Conservation (phyloP, 2,329 filamentous ascomycete genomes). For the Rhinocladiella mackenziei region DNA sequence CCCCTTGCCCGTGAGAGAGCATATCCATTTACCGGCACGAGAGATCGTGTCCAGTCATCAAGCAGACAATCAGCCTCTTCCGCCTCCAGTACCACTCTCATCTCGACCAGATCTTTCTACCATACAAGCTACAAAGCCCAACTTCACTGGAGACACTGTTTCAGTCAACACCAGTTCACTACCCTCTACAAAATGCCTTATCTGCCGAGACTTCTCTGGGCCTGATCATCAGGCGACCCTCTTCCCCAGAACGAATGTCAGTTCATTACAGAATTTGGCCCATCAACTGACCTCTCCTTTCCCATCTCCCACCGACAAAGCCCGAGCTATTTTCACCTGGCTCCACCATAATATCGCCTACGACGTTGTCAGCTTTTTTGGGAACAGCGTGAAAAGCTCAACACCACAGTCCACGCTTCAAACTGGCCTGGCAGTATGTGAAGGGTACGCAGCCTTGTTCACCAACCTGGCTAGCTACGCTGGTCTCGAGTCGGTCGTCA, state of each 20-base stretch:
- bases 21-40: slow-evolving; percentile 1
- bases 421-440: slow-evolving; percentile 79
- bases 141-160: slow-evolving; percentile 4
- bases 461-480: slow-evolving; percentile 71
- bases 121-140: slow-evolving; percentile 52
- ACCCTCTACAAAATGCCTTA: slow-evolving; percentile 55
- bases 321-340: slow-evolving; percentile 90
- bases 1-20: slow-evolving; percentile 1
- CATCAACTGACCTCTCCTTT: slow-evolving; percentile 75
- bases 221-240: slow-evolving; percentile 74
- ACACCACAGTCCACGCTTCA: slow-evolving; percentile 70
- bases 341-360: slow-evolving; percentile 90
- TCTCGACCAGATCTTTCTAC: slow-evolving; percentile 58
- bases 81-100: slow-evolving; percentile 51
- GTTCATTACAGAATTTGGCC: slow-evolving; percentile 71
- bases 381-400: slow-evolving; percentile 60
- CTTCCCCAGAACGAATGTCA: slow-evolving; percentile 69
- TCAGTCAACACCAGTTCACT: slow-evolving; percentile 24
- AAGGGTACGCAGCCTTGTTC: slow-evolving; percentile 84
- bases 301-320: slow-evolving; percentile 80
- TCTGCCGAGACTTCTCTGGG: slow-evolving; percentile 81
- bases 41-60: slow-evolving; percentile 3
- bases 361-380: slow-evolving; percentile 75
- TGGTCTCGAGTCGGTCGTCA: slow-evolving; percentile 71
- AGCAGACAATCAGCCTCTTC: slow-evolving; percentile 19